These are phyloP conservation scores for Aspergillus incahuasiensis DNA, from an alignment of 495 filamentous ascomycete species.

Conservation along the genomic window DNA sequence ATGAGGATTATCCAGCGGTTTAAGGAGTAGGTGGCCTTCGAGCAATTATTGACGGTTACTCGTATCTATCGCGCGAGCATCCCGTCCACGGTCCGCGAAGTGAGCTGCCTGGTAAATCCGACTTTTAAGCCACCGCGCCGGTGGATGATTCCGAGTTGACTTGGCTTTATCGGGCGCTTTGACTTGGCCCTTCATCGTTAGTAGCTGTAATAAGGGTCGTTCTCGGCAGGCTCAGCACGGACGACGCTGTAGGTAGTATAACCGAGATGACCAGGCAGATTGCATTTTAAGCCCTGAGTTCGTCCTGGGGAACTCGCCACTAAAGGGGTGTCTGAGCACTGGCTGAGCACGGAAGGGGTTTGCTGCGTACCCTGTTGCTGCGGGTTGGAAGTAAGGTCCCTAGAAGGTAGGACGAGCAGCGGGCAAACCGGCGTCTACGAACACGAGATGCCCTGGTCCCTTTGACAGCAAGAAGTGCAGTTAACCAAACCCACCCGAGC, in stretches of 20 bases:
- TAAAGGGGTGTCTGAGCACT: no score
- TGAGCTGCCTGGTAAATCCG: background rate
- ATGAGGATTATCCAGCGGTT: no score
- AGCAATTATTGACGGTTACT: no score
- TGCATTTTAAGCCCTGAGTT: background rate
- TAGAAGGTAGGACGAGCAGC: background rate
- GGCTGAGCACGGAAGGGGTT: background rate
- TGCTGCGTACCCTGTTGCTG: background rate
- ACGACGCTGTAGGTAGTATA: background rate
- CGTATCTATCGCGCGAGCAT: no score
- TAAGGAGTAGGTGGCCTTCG: no score
- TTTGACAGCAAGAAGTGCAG: background rate
- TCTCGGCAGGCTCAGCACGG: background rate
- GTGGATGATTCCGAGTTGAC: background rate
- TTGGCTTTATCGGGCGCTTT: background rate
- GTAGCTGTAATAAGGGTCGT: background rate
- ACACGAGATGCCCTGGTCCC: background rate
- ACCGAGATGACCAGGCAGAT: constrained; percentile 3
- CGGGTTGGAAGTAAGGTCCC: background rate
- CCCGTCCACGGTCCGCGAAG: no score
- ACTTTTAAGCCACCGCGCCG: background rate
- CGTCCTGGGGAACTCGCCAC: background rate
- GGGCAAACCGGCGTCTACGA: background rate
- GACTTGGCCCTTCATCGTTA: background rate
- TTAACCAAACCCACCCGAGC: background rate